Evolutionary conservation across 495 filamentous ascomycete species (phyloP), one percentile per base, ranked within the genome.

Genomic region (Aspergillus panamensis): DNA sequence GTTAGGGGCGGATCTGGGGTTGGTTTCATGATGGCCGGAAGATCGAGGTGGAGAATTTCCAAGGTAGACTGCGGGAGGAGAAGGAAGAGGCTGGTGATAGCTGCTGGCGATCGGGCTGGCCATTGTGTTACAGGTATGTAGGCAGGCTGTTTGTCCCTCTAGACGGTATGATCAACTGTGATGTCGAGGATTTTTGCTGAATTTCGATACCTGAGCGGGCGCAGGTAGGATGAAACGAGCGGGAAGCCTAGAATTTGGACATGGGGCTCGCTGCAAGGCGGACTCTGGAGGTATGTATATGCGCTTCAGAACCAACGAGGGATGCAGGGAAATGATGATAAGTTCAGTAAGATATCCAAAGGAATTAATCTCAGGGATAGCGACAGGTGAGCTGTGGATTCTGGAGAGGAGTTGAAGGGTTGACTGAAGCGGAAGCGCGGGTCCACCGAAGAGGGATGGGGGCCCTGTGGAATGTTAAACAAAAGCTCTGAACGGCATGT

Each of bases 61-160:
- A 47, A 75, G 66, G 58, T 77, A 77, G 51, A 72, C 74, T 29
- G 76, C 69, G 14, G 76, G 71, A 59, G 75, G 75, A 57, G 74
- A 69, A 30, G 75, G 66, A 33, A 73, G 53, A 29, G 70, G 61
- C 33, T 67, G 74, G 45, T 55, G 66, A 43, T 70, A 67, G 19
- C 51, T 45, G 50, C 58, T 59, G 44, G 62, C 62, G 21, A 70
- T 55, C 13, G 70, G 62, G 58, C 61, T 65, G 16, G 73, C 71
- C 73, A 77, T 76, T 51, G 31, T 57, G 51, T 43, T 8, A 32
- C 58, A 48, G n/a, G 14, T 40, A 31, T 37, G 10, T 48, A 53
- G 29, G 53, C 44, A 51, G 20, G 50, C 42, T 43, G 49, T 25
- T 5, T 25, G 25, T 25, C 25, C 35, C 32, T 20, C 32, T 13